Percentiles rank a stretch among this genome's conserved stretches.
phyloP scores from a whole-genome alignment of 1,284 basidiomycete genomes.

The Cystobasidium sp. region DNA sequence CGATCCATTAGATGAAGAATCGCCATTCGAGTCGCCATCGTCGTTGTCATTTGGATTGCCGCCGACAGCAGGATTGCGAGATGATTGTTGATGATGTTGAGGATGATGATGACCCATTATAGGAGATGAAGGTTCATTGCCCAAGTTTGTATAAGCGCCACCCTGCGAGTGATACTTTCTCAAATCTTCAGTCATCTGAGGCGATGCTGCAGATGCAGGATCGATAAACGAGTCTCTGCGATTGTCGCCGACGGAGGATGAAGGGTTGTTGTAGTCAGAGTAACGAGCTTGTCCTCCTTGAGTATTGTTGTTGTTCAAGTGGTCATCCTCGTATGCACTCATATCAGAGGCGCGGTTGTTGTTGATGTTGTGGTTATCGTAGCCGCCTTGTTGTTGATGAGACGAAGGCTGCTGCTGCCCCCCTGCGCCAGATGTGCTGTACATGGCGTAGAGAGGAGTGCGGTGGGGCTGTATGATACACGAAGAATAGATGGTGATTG shows the following conservation, averaged over 20 bases:
- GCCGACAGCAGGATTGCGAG: conserved; percentile 8
- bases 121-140: conserved; percentile 37
- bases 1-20: conserved; percentile 43
- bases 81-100: conserved; percentile 17
- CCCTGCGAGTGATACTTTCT: conserved; percentile 35
- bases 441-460: conserved; percentile 30
- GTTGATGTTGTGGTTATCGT: conserved; percentile 15
- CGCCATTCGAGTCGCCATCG: conserved; percentile 46
- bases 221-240: conserved; percentile 30
- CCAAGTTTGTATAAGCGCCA: conserved; percentile 36
- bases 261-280: conserved; percentile 22
- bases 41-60: conserved; percentile 13
- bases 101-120: conserved; percentile 35
- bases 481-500: neutral
- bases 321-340: conserved; percentile 22
- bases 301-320: neutral
- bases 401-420: conserved; percentile 1
- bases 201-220: conserved; percentile 8
- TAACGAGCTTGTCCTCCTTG: conserved; percentile 10
- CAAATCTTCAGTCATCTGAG: conserved; percentile 32
- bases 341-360: conserved; percentile 24
- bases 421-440: conserved; percentile 21
- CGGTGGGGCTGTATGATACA: neutral
- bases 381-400: conserved; percentile 10
- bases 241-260: conserved; percentile 10